Evolutionary conservation across 306 rosid genomes (phyloP).

Genomic region (Cyamopsis tetragonoloba): DNA sequence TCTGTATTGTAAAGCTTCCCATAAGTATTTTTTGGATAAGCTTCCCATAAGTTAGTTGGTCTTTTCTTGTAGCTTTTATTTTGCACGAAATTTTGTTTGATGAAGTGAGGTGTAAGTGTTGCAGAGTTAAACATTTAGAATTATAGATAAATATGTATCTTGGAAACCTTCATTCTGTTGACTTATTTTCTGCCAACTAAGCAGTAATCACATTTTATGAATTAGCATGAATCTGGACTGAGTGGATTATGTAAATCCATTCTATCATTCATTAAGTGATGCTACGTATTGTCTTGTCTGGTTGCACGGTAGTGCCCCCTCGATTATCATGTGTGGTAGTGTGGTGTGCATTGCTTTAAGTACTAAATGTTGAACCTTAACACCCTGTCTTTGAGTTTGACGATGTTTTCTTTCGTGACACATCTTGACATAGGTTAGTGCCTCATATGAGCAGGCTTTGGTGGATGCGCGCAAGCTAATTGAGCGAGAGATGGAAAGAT

Average conservation of each 20-base stretch:
- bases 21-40: too few species aligned
- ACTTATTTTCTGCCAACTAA: neutral
- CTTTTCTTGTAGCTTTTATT: neutral
- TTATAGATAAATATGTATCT: neutral
- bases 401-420: conserved; percentile 30
- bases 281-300: neutral
- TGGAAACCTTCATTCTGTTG: neutral
- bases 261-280: neutral
- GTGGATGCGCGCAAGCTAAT: conserved; percentile 94
- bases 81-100: neutral
- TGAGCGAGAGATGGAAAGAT: conserved; percentile 98
- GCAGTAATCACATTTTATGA: neutral
- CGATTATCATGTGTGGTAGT: neutral
- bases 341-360: conserved; percentile 9
- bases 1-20: neutral
- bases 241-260: neutral
- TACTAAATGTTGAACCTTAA: neutral
- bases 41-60: too few species aligned
- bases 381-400: conserved; percentile 22
- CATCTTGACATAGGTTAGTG: conserved; percentile 77
- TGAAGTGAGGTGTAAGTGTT: neutral
- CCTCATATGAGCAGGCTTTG: conserved; percentile 94
- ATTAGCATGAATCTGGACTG: conserved; percentile 2
- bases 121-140: neutral
- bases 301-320: conserved; percentile 15